These are phyloP conservation scores for Fusarium globosum DNA, from an alignment of 2,329 filamentous ascomycete genomes.

Conservation along the genomic window DNA sequence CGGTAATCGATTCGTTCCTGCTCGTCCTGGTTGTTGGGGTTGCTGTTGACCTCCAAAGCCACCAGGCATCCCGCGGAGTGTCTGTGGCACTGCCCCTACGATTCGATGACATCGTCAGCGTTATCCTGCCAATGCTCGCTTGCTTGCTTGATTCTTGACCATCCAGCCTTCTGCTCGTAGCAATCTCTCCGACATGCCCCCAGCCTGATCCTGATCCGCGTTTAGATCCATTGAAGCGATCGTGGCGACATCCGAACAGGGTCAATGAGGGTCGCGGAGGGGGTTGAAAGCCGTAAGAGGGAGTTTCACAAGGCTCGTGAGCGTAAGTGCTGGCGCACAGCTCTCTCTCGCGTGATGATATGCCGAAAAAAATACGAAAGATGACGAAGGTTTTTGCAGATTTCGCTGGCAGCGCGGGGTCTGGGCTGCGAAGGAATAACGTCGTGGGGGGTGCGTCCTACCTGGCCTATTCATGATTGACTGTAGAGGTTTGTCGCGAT, in stretches of 20 bases:
- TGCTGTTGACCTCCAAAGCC: conserved; percentile 70
- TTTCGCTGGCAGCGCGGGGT: conserved; percentile 43
- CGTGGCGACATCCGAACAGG: conserved; percentile 25
- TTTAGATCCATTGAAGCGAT: conserved; percentile 32
- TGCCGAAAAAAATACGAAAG: conserved; percentile 26
- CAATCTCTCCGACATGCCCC: conserved; percentile 8
- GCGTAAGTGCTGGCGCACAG: conserved; percentile 27
- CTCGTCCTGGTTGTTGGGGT: conserved; percentile 63
- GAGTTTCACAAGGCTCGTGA: conserved; percentile 23
- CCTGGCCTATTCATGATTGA: conserved; percentile 70
- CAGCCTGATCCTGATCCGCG: background rate
- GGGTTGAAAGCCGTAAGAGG: conserved; percentile 30
- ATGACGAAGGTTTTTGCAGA: conserved; percentile 32
- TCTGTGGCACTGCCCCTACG: conserved; percentile 69
- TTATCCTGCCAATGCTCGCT: conserved; percentile 34
- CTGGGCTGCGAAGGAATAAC: conserved; percentile 41
- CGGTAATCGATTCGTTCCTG: conserved; percentile 68
- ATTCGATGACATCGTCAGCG: conserved; percentile 45
- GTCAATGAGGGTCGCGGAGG: conserved; percentile 29
- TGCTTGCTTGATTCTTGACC: conserved; percentile 13
- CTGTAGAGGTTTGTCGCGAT: conserved; percentile 48
- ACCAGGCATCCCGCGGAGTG: conserved; percentile 70
- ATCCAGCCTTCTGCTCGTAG: conserved; percentile 8
- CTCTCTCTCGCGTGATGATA: conserved; percentile 7
- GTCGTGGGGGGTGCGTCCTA: conserved; percentile 54